Base-by-base conservation (phyloP, 1,139 yeast species). In the Keqinozyma sinolaborantium region DNA sequence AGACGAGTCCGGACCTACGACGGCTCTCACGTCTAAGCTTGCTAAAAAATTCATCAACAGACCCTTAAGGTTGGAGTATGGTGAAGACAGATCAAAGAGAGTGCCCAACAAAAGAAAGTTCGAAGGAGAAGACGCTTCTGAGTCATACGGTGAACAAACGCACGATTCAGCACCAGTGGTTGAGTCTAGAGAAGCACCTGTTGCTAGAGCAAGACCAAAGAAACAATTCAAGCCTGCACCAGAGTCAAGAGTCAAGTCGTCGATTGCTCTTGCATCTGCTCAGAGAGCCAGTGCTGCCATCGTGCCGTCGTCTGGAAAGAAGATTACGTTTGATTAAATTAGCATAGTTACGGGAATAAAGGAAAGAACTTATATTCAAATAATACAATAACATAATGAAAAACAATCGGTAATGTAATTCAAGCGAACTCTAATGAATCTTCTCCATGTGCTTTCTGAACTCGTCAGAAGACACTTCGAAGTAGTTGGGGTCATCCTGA, bases 31-130 rank as follows among this genome's bases (percentile, higher is more conserved):
- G 44, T 92, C 88, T 41, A 83, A 79, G 51, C 50, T 72, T 14
- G 79, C 88, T 40, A 76, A 76, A 48, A 77, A 68, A 42, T 65
- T 87, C 38, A 77, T 84, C 38, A 84, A 83, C 39, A 72, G 97
- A 51, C 79, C 79, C 4, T 62, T 92, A 45, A 74, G 96, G 61
- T 70, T 92, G 73, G 97, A 92, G 58, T 92, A 67, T 48, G 98
- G 98, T 44, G 96, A 92, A 60, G 97, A 92, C 56, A 73, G 98
- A 62, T 83, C 95, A 25, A 83, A 85, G 58, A 73, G 95, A 53
- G 67, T 71, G 28, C 83, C 83, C 36, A 66, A 61, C 33, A 51
- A 53, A 29, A 52, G 58, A 39, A 48, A 39, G 45, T 55, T 51
- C 52, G 50, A 47, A 44, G 53, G 47, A 42, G 52, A 49, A 10